These are phyloP conservation scores for Exophiala spinifera DNA, from an alignment of 2,329 filamentous ascomycete genomes.

Conservation along the genomic window DNA sequence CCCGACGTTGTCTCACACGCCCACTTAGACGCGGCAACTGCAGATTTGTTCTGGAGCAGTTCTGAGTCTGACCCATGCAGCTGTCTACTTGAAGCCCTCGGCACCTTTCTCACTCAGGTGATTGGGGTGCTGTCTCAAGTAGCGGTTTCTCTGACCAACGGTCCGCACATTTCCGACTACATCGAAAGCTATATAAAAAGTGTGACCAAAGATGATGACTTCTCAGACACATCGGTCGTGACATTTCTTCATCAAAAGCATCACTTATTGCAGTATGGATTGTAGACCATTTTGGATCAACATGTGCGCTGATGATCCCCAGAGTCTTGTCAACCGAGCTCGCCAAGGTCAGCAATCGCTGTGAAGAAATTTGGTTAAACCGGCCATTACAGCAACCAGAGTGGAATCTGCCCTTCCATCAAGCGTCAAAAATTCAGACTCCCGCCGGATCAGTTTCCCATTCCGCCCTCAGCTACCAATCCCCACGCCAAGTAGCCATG, in stretches of 20 bases:
- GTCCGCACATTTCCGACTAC: neutral
- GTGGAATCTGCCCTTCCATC: too few species aligned
- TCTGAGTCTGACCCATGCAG: neutral
- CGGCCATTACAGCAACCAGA: neutral
- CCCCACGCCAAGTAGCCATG: neutral
- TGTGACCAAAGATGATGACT: neutral
- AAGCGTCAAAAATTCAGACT: neutral
- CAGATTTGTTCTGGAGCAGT: neutral
- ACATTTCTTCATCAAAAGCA: neutral
- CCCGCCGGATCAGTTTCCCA: neutral
- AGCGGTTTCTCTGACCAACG: neutral
- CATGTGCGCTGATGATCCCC: neutral
- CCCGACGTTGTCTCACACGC: neutral
- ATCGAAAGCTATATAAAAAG: neutral
- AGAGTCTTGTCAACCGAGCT: neutral
- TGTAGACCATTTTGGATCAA: neutral
- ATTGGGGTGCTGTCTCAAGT: neutral
- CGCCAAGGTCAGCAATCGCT: neutral
- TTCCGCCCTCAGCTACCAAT: neutral
- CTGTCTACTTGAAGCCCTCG: neutral
- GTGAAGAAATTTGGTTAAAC: neutral
- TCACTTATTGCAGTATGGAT: neutral
- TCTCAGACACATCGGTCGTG: neutral
- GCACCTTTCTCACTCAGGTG: neutral
- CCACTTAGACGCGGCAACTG: neutral